These are phyloP conservation scores for Silene uniflora DNA, from an alignment of 148 eudicot genomes.

Conservation along the genomic window DNA sequence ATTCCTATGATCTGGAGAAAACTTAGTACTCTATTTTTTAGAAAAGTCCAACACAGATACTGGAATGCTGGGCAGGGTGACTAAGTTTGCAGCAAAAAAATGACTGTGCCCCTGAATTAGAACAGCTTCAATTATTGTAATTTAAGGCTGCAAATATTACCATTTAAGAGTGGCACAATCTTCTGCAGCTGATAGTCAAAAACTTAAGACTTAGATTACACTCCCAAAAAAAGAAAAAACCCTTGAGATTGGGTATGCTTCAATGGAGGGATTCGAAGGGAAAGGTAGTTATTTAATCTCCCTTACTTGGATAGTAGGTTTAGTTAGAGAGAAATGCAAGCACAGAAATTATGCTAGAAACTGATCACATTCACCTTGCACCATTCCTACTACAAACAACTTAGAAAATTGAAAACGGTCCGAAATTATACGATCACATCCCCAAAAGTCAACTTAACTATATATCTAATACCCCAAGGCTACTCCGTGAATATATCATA, in stretches of 20 bases:
- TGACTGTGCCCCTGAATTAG: no score
- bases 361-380: background rate
- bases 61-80: background rate
- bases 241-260: no score
- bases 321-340: background rate
- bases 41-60: background rate
- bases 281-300: no score
- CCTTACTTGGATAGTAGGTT: no score
- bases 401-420: background rate
- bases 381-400: background rate
- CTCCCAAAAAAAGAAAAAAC: no score
- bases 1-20: background rate
- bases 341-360: background rate
- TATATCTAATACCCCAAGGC: background rate
- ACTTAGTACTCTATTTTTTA: background rate
- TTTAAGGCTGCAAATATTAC: no score
- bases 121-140: no score
- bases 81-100: no score
- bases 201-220: no score
- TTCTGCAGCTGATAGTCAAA: background rate
- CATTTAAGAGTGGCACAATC: background rate
- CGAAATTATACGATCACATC: background rate
- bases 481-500: background rate
- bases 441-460: conserved; percentile 23
- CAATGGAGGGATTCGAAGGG: no score